phyloP scores from a whole-genome alignment of 2,329 filamentous ascomycete genomes.

The Aspergillus flavus region DNA sequence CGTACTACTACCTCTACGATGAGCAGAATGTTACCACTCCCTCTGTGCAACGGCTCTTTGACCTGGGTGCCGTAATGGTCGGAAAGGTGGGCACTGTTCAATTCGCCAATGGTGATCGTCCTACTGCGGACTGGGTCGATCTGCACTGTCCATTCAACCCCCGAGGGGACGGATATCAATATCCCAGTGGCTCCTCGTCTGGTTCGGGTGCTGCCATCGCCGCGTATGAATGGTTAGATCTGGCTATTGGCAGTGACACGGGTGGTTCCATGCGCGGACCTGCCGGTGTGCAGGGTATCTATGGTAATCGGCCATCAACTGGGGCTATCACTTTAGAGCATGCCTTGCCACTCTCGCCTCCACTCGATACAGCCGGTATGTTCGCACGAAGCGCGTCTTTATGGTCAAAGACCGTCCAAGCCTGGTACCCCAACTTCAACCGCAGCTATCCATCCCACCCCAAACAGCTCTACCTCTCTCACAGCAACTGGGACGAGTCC shows the following conservation, averaged over 20 bases:
- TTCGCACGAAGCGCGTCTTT: too few species aligned
- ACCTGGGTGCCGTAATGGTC: slow-evolving; percentile 54
- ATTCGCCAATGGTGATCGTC: slow-evolving; percentile 20
- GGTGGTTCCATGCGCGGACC: slow-evolving; percentile 35
- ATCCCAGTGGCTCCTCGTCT: slow-evolving; percentile 22
- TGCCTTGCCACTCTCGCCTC: too few species aligned
- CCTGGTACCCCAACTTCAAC: too few species aligned
- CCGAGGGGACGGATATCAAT: slow-evolving; percentile 39
- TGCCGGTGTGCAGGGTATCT: slow-evolving; percentile 29
- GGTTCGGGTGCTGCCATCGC: slow-evolving; percentile 27
- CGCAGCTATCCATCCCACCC: too few species aligned
- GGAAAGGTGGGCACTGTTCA: slow-evolving; percentile 39
- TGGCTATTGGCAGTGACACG: slow-evolving; percentile 24
- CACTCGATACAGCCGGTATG: too few species aligned
- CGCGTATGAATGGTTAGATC: slow-evolving; percentile 37
- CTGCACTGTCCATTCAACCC: slow-evolving; percentile 42
- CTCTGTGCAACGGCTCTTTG: slow-evolving; percentile 45
- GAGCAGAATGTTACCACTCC: slow-evolving; percentile 50
- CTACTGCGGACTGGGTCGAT: too few species aligned
- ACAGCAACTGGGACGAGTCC: too few species aligned
- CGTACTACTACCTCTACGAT: slow-evolving; percentile 59
- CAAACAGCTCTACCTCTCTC: too few species aligned
- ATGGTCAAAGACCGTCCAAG: too few species aligned
- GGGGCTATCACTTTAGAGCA: too few species aligned
- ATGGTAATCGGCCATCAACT: slow-evolving; percentile 10